Percentiles rank a stretch among this genome's conserved stretches.
Evolutionary conservation across 2,329 filamentous ascomycete species (phyloP).

Genomic region (Hypoxylon sp.): DNA sequence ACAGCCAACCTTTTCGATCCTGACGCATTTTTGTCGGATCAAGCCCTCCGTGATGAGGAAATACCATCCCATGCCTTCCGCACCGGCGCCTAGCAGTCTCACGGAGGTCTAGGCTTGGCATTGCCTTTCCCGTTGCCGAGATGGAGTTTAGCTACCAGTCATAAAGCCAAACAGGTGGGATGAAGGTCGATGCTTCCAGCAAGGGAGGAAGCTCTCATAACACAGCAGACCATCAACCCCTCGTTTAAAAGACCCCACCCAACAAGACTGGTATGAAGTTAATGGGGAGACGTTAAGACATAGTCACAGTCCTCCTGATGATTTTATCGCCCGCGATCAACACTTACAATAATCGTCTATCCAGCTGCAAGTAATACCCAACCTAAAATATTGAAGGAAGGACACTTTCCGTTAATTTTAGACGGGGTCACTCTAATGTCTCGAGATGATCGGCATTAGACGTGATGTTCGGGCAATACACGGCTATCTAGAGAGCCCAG

Average conservation of each 20-base stretch:
- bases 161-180: constrained; percentile 20
- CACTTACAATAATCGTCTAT: constrained; percentile 22
- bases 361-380: constrained; percentile 8
- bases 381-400: constrained; percentile 35
- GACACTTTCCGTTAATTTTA: constrained; percentile 40
- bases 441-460: constrained; percentile 38
- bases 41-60: constrained; percentile 66
- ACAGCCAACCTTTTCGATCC: constrained; percentile 68
- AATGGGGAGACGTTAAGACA: constrained; percentile 57
- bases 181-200: constrained; percentile 53
- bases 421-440: constrained; percentile 32
- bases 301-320: constrained; percentile 23
- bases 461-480: constrained; percentile 20
- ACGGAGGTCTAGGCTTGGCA: constrained; percentile 64
- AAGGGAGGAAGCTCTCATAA: constrained; percentile 52
- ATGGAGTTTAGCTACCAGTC: constrained; percentile 23
- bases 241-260: constrained; percentile 64
- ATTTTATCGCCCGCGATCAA: constrained; percentile 28
- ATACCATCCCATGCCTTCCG: constrained; percentile 72
- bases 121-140: constrained; percentile 40
- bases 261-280: constrained; percentile 63
- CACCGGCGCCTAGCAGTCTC: constrained; percentile 67
- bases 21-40: constrained; percentile 64
- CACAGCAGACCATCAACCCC: constrained; percentile 61
- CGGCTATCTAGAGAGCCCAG: constrained; percentile 22